Evolutionary conservation across 345 rosid genomes (phyloP), one percentile per base, ranked within the genome.

Genomic region (Citrus cavaleriei): DNA sequence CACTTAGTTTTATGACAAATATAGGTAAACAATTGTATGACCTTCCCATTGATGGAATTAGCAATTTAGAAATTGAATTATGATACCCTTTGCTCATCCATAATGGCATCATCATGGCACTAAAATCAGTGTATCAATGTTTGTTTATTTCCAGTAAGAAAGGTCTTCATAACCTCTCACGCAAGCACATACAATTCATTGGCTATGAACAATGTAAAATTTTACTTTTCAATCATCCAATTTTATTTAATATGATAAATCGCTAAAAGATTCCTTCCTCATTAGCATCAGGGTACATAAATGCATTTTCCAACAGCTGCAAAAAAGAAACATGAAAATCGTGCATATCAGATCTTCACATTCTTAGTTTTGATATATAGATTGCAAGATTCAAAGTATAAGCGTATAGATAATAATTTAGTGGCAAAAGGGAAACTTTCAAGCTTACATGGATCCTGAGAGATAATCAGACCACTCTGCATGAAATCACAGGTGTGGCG

Each of bases 401-500:
- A 1, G 51, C 5, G 51, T 13, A 13, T 46, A 46, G 51, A 12
- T 13, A 46, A 13, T 13, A 12, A 3, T 46, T 46, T 46, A 13
- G 51, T 3, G 35, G 51, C 10, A 14, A 63, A 63, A 63, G 67
- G 37, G 22, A 63, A 16, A 6, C 0, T 13, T 63, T 63, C 67
- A 30, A 30, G 37, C 75, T 72, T 55, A 72, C 75, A 72, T 21
- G 75, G 63, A 55, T 72, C 63, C 25, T 55, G 10, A 32, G 75
- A 55, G 63, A 72, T 22, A 55, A 72, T 72, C 2, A 72, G 49
- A 34, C 75, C 75, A 55, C 63, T 85, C 70, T 77, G 73, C 6
- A 73, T 58, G 85, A 85, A 85, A 77, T 85, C 81, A 61, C 87
- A 85, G 68, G 70, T 65, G 81, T 82, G 78, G 13, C 80, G 74